phyloP scores from a whole-genome alignment of 2,329 filamentous ascomycete species.

The Trichoderma atrobrunneum region DNA sequence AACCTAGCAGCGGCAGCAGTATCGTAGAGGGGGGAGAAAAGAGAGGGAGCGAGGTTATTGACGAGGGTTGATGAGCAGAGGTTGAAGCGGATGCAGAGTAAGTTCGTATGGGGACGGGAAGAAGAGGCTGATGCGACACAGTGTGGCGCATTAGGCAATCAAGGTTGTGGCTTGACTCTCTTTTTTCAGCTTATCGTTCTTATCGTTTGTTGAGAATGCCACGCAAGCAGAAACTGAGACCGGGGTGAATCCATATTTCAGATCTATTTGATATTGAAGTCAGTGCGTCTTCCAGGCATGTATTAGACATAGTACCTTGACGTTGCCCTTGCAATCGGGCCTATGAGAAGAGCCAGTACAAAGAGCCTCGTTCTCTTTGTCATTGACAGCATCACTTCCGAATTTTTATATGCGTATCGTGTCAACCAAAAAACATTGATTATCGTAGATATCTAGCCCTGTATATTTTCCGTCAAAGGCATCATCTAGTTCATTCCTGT shows the following conservation, averaged over 20 bases:
- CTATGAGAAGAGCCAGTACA: not conserved
- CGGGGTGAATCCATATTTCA: not conserved
- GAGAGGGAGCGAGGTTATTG: not conserved
- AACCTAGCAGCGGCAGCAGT: slow-evolving; percentile 3
- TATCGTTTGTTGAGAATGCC: slow-evolving; percentile 15
- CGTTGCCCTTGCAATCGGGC: not conserved
- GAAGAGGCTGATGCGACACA: slow-evolving; percentile 11
- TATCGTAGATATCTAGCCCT: slow-evolving; percentile 18
- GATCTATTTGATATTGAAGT: too few relatives aligned
- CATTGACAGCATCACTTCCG: not conserved
- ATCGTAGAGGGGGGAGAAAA: not conserved
- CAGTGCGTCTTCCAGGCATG: not conserved
- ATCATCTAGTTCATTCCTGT: slow-evolving; percentile 14
- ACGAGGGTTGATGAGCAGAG: not conserved
- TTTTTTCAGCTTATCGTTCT: not conserved
- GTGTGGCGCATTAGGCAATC: not conserved
- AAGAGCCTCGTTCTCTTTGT: not conserved
- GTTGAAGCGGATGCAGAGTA: not conserved
- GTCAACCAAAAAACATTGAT: slow-evolving; percentile 12
- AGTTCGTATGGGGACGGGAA: not conserved
- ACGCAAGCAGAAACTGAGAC: slow-evolving; percentile 10
- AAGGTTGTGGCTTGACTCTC: not conserved
- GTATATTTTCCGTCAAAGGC: slow-evolving; percentile 9
- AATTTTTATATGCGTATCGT: not conserved
- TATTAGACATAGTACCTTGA: not conserved